phyloP scores from a whole-genome alignment of 305 asterid species.

The Lippia alba region DNA sequence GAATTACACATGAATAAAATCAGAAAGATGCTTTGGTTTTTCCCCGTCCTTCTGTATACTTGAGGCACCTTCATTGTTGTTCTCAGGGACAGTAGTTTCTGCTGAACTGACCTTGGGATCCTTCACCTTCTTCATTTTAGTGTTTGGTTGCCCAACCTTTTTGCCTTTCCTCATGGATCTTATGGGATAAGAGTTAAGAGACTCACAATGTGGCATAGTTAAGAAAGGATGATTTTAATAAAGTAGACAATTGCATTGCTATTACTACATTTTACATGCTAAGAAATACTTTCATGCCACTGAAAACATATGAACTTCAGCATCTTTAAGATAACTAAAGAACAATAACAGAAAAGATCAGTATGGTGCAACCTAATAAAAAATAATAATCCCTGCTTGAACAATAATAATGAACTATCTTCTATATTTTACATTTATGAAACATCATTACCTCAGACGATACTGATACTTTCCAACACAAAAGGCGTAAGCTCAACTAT shows the following conservation, averaged over 20 bases:
- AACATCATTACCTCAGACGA: no score
- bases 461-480: no score
- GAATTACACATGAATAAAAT: slow-evolving; percentile 78
- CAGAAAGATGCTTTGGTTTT: slow-evolving; percentile 44
- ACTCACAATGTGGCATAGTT: slow-evolving; percentile 21
- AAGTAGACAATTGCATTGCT: not conserved
- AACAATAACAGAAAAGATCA: slow-evolving; percentile 7
- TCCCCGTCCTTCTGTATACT: slow-evolving; percentile 39
- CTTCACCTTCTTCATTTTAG: slow-evolving; percentile 15
- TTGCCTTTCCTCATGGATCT: slow-evolving; percentile 37
- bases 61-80: slow-evolving; percentile 26
- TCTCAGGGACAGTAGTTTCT: slow-evolving; percentile 35
- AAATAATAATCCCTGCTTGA: no score
- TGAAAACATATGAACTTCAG: slow-evolving; percentile 11
- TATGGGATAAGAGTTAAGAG: slow-evolving; percentile 29
- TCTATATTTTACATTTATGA: no score
- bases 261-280: slow-evolving; percentile 11
- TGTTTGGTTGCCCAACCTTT: slow-evolving; percentile 26
- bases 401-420: no score
- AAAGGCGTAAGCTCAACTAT: no score
- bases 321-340: slow-evolving; percentile 6
- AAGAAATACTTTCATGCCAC: slow-evolving; percentile 13
- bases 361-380: no score
- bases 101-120: no score
- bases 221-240: slow-evolving; percentile 8